Evolutionary conservation across 805 yeast genomes (phyloP), one percentile per base, ranked within the genome.

Genomic region (Pichia heedii): DNA sequence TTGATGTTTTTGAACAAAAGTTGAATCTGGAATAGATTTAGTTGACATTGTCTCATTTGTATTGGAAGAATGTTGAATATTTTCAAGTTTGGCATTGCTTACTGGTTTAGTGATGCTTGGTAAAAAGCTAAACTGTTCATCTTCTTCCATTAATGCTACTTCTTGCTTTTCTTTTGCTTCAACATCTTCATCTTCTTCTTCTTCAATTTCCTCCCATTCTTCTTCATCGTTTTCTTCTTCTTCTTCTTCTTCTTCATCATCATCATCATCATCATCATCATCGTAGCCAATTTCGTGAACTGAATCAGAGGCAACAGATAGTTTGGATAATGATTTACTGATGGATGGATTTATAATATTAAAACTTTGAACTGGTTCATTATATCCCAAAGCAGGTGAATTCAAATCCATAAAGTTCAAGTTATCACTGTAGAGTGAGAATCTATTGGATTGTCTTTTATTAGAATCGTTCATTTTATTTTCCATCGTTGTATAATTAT

Each of bases 341-440:
- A 41, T 30, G 8, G 37, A 24, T n/a, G 50, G 44, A 21, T 55
- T 51, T 12, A 57, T 47, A 39, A 57, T 42, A 16, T 46, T 37
- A n/a, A 55, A 44, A 6, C 50, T 48, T 40, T 56, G 49, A 21
- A 51, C 52, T 6, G 62, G 62, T 30, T 57, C 57, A 37, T 50
- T 51, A 44, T 50, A 54, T 3, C 52, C 54, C 48, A 61, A 46
- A 3, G 56, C 50, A n/a, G 64, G 63, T 8, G 64, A 60, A 29
- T 22, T 15, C 13, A 37, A 45, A 10, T 37, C 32, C 20, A 57
- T 53, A 19, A 57, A 30, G 18, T 39, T 33, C 10, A 39, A 27
- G 32, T 51, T 50, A 2, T 62, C 64, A 12, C 63, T 60, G 55
- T 59, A 52, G 27, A 49, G 38, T 12, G 45, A 40, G 12, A 36